Percentiles rank a stretch among this genome's conserved stretches.
phyloP scores from a whole-genome alignment of 2,329 filamentous ascomycete species.

The Hymenoscyphus infarciens region DNA sequence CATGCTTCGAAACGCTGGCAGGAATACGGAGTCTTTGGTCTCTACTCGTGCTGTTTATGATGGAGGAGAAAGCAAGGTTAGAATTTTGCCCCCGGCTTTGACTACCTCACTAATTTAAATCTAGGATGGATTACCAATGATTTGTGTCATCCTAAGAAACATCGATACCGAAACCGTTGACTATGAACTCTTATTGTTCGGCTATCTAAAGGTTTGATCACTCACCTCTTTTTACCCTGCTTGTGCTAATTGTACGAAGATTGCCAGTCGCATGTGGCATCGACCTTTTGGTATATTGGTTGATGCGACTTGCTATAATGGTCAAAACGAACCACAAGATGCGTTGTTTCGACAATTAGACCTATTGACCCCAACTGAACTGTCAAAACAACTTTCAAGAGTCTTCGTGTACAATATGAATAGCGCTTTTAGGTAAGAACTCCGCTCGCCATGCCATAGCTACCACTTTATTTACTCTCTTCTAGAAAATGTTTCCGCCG shows the following conservation, averaged over 20 bases:
- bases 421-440: slow-evolving; percentile 62
- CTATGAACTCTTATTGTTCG: slow-evolving; percentile 63
- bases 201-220: slow-evolving; percentile 57
- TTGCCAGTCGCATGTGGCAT: slow-evolving; percentile 67
- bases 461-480: neutral
- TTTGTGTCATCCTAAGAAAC: slow-evolving; percentile 65
- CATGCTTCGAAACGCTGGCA: slow-evolving; percentile 66
- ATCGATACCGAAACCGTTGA: slow-evolving; percentile 64
- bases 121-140: slow-evolving; percentile 63
- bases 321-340: slow-evolving; percentile 63
- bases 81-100: neutral
- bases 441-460: neutral
- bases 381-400: slow-evolving; percentile 55
- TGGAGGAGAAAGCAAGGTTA: slow-evolving; percentile 64
- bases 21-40: slow-evolving; percentile 60
- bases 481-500: slow-evolving; percentile 60
- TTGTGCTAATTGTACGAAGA: slow-evolving; percentile 40
- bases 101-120: slow-evolving; percentile 12
- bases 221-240: neutral
- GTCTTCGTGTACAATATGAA: slow-evolving; percentile 74
- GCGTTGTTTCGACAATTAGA: slow-evolving; percentile 62
- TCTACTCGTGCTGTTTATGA: slow-evolving; percentile 66
- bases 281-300: slow-evolving; percentile 64
- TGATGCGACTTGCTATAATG: slow-evolving; percentile 67
- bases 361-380: slow-evolving; percentile 57